Base-by-base conservation (phyloP, 78 protist genomes). In the Chrysochromulina tobinii region DNA sequence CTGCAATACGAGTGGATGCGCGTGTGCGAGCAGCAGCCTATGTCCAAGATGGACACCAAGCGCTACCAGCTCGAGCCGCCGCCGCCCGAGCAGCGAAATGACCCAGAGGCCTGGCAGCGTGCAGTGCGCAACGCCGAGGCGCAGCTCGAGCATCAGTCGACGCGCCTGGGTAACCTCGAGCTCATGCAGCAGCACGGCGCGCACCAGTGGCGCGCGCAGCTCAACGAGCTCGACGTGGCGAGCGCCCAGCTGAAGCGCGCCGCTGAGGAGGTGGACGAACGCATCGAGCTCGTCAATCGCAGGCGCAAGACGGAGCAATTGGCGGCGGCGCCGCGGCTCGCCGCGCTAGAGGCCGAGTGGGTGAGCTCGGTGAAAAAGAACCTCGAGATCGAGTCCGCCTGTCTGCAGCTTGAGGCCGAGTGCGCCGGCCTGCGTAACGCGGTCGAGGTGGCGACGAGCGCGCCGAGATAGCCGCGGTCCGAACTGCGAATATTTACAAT, bases 41-140 rank as follows among this genome's bases (percentile, higher is more conserved):
- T 69, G 79, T 51, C 79, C 15, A 23, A 5, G 50, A 23, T 69
- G 53, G 79, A 69, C 79, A 17, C 17, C 12, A 69, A 15, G 12
- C 3, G 79, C 23, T 69, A 69, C 50, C 79, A 69, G 51, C 79
- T 69, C 79, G 79, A 69, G 51, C 79, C 79, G 21, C 79, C 79
- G 79, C 79, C 79, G 50, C 27, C 11, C 50, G 12, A 23, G 14
- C 6, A 27, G 51, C 79, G 27, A 18, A 12, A 23, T 9, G 79
- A 69, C 51, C 38, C 51, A 18, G 12, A 1, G 25, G 79, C 79
- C 51, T 69, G 79, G 79, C n/a, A 23, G 53, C 3, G 51, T 12
- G 2, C n/a, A 3, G 51, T 69, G 15, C 51, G 15, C 51, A 69
- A 69, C 51, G 79, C 79, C 51, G 51, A 69, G 1, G 79, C 79